Percentiles rank a stretch among this genome's conserved stretches.
Evolutionary conservation across 1,139 yeast genomes (phyloP).

Genomic region (Candida glucosophila): DNA sequence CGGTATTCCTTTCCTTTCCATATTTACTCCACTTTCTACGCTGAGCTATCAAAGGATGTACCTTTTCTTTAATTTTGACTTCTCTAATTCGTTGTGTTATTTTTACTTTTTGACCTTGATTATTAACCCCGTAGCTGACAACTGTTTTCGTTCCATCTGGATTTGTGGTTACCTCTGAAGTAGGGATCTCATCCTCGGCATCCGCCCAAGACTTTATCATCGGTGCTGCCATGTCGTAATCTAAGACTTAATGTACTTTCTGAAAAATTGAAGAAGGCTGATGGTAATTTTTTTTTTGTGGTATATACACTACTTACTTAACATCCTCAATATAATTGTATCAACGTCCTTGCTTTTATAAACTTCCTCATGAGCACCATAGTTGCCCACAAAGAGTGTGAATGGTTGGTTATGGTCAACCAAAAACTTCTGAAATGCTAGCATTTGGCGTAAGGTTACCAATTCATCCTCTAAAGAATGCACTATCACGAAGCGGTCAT

Average conservation of each 20-base stretch:
- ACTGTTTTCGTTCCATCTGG: constrained; percentile 88
- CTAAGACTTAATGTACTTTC: constrained; percentile 4
- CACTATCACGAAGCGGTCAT: constrained; percentile 9
- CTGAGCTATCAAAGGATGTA: constrained; percentile 65
- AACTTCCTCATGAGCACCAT: constrained; percentile 30
- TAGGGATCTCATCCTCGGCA: constrained; percentile 54
- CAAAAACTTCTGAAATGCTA: constrained; percentile 11
- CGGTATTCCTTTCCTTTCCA: constrained; percentile 71
- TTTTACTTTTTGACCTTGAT: constrained; percentile 77
- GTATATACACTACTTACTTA: constrained; percentile 5
- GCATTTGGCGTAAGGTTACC: constrained; percentile 18
- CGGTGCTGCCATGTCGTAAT: constrained; percentile 25
- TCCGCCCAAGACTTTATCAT: constrained; percentile 57
- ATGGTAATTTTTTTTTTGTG: constrained; percentile 5
- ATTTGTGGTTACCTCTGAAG: constrained; percentile 66
- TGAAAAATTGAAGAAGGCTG: no score
- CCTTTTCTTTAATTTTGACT: constrained; percentile 70
- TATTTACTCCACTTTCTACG: constrained; percentile 73
- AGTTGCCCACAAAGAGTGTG: constrained; percentile 10
- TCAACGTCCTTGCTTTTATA: constrained; percentile 15
- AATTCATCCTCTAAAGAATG: constrained; percentile 30
- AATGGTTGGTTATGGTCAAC: constrained; percentile 3
- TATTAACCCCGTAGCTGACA: constrained; percentile 66
- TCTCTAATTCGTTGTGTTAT: constrained; percentile 80
- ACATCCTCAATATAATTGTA: not conserved